Conservation (phyloP, 176 grass and related monocot species). For the Cymbopogon citratus region DNA sequence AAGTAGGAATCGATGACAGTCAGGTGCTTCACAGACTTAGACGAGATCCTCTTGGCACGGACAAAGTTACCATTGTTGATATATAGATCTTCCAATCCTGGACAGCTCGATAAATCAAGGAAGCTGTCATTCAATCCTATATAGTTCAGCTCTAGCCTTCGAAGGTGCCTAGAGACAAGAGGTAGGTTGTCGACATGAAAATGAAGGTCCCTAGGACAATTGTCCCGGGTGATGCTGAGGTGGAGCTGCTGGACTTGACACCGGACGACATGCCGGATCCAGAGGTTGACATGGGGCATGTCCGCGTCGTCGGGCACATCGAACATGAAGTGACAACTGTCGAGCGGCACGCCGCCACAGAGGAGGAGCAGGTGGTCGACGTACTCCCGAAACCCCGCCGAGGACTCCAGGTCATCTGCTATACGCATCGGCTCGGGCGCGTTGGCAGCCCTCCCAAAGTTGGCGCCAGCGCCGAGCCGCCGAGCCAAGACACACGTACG, state of each 20-base stretch:
- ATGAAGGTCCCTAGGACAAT: background rate
- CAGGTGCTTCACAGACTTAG: background rate
- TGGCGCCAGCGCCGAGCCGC: too few relatives aligned
- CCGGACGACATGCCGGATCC: conserved; percentile 11
- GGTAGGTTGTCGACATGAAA: background rate
- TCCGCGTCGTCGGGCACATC: background rate
- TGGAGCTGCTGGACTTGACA: background rate
- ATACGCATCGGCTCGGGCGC: too few relatives aligned
- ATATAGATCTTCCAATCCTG: background rate
- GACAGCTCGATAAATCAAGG: conserved; percentile 16
- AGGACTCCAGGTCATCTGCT: too few relatives aligned
- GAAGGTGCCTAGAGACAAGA: conserved; percentile 10
- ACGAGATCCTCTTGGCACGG: background rate
- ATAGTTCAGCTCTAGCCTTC: background rate
- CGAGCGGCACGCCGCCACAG: too few relatives aligned
- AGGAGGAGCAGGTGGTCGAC: too few relatives aligned
- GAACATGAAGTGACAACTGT: too few relatives aligned
- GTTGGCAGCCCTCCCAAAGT: too few relatives aligned
- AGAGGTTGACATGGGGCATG: background rate
- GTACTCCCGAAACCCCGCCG: too few relatives aligned
- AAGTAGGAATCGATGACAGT: background rate
- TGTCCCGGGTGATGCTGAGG: background rate
- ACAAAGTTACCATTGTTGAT: background rate
- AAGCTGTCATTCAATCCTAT: conserved; percentile 6
- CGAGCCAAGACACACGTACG: too few relatives aligned